Evolutionary conservation across 1,284 basidiomycete genomes (phyloP), one percentile per base, ranked within the genome.

Genomic region (Boletus smithii): DNA sequence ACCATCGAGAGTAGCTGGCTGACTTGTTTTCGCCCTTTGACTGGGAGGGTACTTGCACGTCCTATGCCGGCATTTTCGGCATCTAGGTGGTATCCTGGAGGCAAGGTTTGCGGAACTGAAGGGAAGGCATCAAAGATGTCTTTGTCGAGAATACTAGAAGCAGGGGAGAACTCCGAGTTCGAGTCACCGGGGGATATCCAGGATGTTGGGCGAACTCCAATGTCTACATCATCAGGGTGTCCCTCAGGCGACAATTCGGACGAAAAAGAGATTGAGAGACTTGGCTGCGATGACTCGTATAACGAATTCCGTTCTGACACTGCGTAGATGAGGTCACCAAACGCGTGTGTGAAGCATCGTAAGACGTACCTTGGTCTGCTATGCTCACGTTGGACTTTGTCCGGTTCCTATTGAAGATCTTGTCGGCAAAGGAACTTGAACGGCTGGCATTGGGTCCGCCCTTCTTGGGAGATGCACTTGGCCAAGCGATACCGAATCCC

Each of bases 51-150:
- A 38, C 56, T 54, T 10, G 59, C 38, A 20, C 48, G 62, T 36
- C 50, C 62, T 34, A 45, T 42, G 10, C 18, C 30, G 4, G 36
- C 27, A 33, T 48, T 41, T 7, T 52, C 56, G 13, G 33, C 44
- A 14, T 59, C 62, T 2, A 55, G 37, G 18, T 49, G 50, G 48
- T 45, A 59, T 10, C 60, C 64, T 17, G 63, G 56, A 5, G 73
- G 72, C 9, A 67, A 56, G 26, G 65, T 68, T 20, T 69, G 61
- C 2, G 79, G 79, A 6, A 81, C 79, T 13, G 74, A 72, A 22
- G 79, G 79, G 57, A 81, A 81, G 5, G 78, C 75, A 43, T 81
- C 79, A 48, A 78, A 80, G 30, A 79, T 60, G 8, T 72, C 71
- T 43, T 70, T 65, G 54, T 76, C 75, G 36, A 77, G 68, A 5